Evolutionary conservation across 2,329 filamentous ascomycete species (phyloP).

Genomic region (Colletotrichum theobromicola): DNA sequence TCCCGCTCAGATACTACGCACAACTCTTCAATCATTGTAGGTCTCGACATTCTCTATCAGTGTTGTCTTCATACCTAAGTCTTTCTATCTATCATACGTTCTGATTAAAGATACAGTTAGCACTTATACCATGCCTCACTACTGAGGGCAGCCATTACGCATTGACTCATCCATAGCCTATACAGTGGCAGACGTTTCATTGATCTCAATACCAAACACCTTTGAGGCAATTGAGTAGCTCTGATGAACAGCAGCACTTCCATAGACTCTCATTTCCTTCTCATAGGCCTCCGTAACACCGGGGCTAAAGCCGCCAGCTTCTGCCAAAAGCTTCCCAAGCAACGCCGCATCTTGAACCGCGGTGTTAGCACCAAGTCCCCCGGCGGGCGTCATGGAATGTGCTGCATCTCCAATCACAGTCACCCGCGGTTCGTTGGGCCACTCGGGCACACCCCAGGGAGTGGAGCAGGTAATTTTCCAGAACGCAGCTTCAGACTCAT

Average conservation of each 20-base stretch:
- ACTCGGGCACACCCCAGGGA: constrained; percentile 63
- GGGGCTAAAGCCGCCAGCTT: not conserved
- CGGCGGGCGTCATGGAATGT: constrained; percentile 55
- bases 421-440: constrained; percentile 62
- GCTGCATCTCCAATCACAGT: constrained; percentile 64
- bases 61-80: no score
- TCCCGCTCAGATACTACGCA: no score
- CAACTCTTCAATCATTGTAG: no score
- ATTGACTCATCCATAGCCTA: not conserved
- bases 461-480: constrained; percentile 72
- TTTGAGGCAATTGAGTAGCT: not conserved
- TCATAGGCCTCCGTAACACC: not conserved
- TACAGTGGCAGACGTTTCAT: not conserved
- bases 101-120: no score
- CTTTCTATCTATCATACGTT: no score
- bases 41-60: no score
- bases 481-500: constrained; percentile 43
- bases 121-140: no score
- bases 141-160: no score
- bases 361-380: not conserved
- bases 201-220: not conserved
- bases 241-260: not conserved
- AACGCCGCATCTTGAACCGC: not conserved
- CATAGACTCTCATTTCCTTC: not conserved
- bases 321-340: not conserved